Conservation (phyloP, 495 filamentous ascomycete species). For the Lasiosphaeris hirsuta region DNA sequence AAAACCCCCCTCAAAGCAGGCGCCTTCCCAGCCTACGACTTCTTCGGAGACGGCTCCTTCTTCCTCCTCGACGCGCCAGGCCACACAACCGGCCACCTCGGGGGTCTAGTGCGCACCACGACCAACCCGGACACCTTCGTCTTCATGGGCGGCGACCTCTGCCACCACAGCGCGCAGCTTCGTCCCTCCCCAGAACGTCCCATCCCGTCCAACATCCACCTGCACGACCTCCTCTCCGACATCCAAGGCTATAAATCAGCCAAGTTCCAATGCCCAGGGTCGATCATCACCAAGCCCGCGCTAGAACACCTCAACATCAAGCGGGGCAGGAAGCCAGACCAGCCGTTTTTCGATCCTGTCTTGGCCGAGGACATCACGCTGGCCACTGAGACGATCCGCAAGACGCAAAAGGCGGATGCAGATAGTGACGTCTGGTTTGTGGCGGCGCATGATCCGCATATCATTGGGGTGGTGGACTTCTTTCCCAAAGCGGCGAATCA, state of each 20-base stretch:
- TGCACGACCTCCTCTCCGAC: neutral
- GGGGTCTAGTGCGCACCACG: constrained; percentile 42
- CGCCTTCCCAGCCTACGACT: constrained; percentile 46
- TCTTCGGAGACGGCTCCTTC: constrained; percentile 50
- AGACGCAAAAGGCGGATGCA: constrained; percentile 42
- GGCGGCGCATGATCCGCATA: constrained; percentile 45
- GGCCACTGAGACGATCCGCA: constrained; percentile 35
- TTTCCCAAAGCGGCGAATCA: constrained; percentile 33
- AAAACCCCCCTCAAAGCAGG: constrained; percentile 24
- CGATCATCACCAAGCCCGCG: neutral
- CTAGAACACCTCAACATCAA: constrained; percentile 4
- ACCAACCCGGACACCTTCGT: constrained; percentile 18
- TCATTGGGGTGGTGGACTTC: constrained; percentile 42
- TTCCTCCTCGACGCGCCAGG: constrained; percentile 48
- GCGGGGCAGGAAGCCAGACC: neutral
- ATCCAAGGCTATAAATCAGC: too few species aligned
- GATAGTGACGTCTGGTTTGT: constrained; percentile 45
- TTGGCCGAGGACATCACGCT: constrained; percentile 14
- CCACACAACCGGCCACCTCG: constrained; percentile 46
- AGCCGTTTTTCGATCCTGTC: constrained; percentile 36
- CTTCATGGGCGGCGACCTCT: constrained; percentile 25
- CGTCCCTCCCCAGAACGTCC: constrained; percentile 6
- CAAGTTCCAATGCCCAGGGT: neutral
- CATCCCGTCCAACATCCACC: neutral
- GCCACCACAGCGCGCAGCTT: constrained; percentile 15